Evolutionary conservation across 352 stramenopile species (phyloP).

Genomic region (Globisporangium okanoganense): DNA sequence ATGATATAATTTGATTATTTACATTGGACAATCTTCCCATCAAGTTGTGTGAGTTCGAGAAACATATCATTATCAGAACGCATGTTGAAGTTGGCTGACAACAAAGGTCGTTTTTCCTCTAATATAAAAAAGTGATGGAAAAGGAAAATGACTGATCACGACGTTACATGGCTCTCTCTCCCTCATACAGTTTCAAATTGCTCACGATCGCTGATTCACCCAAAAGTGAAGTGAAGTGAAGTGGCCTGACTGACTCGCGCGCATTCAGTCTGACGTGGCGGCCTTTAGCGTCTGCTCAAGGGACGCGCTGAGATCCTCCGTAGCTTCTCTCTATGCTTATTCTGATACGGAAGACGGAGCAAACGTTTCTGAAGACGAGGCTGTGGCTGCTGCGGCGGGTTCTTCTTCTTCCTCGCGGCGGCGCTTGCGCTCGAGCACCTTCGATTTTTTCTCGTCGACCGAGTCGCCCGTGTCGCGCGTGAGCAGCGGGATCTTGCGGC

Average conservation of each 20-base stretch:
- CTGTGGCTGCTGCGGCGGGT: background rate
- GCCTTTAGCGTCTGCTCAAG: background rate
- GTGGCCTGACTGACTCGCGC: background rate
- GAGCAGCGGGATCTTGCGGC: constrained; percentile 58
- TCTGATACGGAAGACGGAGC: background rate
- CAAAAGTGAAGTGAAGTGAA: background rate
- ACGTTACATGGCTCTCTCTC: background rate
- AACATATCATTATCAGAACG: too few relatives aligned
- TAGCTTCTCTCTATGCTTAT: too few relatives aligned
- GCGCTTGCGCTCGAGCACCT: constrained; percentile 71
- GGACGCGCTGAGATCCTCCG: background rate
- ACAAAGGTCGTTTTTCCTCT: background rate
- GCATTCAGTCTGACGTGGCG: background rate
- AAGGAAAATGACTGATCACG: background rate
- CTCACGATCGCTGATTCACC: background rate
- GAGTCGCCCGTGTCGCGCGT: constrained; percentile 72
- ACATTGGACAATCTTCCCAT: too few relatives aligned
- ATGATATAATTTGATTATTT: too few relatives aligned
- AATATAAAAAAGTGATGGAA: background rate
- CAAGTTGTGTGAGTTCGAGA: too few relatives aligned
- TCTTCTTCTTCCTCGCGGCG: constrained; percentile 34
- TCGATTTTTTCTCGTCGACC: constrained; percentile 75
- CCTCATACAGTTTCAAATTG: background rate
- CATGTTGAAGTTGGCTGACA: background rate
- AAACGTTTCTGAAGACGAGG: background rate